Evolutionary conservation across 306 rosid genomes (phyloP), one percentile per base, ranked within the genome.

Genomic region (Fragaria vesca): DNA sequence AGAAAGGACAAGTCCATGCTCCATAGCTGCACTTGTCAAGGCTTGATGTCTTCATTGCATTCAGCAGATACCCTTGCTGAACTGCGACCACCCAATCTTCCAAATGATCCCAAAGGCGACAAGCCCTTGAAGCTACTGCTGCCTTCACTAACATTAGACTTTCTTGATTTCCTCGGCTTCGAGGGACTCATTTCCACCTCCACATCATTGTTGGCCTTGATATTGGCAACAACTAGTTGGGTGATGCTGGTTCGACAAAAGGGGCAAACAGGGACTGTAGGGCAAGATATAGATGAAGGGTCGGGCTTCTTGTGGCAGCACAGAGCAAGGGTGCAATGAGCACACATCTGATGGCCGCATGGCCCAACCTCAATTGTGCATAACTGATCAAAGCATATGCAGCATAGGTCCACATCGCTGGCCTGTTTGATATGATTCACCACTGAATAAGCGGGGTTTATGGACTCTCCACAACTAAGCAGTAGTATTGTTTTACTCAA

Each of bases 261-360:
- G 17, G 97, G 98, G 80, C 98, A 93, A 68, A 75, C 77, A 3
- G 97, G 97, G 79, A 86, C 87, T 0, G 87, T 65, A 50, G 87
- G 63, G 76, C 85, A 78, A 36, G 85, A 34, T 8, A 66, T 40
- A 61, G 88, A 76, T 47, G 84, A 76, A 5, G 86, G 87, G 80
- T 87, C 81, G 28, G 92, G 94, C 84, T 93, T 93, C 87, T 91
- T 93, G 85, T 91, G 90, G 86, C 97, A 93, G 84, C 98, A 93
- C 32, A 93, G 87, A 20, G 98, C 92, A 36, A 93, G 87, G 38
- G 91, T 90, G 78, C 98, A 93, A 80, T 86, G 87, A 17, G 97
- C 97, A 78, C 98, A 93, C 98, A 93, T 93, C 89, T 88, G 96
- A 87, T 93, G 98, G 79, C 92, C 85, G 61, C 98, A 93, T 30